Base-by-base conservation (phyloP, 164 flowering plant species). In the Aristolochia californica region DNA sequence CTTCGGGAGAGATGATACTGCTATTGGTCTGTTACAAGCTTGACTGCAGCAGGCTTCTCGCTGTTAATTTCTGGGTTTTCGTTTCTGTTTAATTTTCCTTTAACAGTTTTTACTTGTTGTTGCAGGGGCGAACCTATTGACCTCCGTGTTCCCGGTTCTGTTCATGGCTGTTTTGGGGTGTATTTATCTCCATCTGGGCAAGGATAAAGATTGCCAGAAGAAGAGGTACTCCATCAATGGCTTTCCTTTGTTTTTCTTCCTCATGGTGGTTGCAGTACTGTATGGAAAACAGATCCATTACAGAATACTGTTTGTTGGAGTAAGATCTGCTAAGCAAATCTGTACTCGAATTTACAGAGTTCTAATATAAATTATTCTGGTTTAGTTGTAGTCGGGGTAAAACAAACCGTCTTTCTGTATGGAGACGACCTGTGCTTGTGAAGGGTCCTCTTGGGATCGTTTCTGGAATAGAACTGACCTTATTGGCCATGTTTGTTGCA, bases 371-470 rank as follows among this genome's bases (percentile, higher is more conserved):
- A 45, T 2, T 14, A 14, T 14, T 14, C 3, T 14, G 2, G 12
- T 45, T 45, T 13, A 47, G 50, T 17, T 5, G 7, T 20, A 13
- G 12, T 17, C 12, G 22, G 50, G 50, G 50, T 20, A 17, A 47
- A 17, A 47, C 50, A 7, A 23, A 57, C 15, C 34, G 45, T 0
- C 20, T 64, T 5, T 56, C 61, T 5, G 1, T 34, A 43, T 75
- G 80, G 84, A 77, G 67, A 57, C 63, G 68, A 24, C 85, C 94
- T 5, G 56, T 76, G 53, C 60, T 87, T 0, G 80, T 82, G 51
- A 83, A 72, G 66, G 97, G 95, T 0, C 88, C 97, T 0, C 66
- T 89, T 17, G 97, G 97, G 43, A 75, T 84, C 24, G 85, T 89
- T 52, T 70, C 82, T 0, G 51, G 69, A 55, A 75, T 61, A 18